Conservation (phyloP, 257 asterid species). For the Knoxia roxburghii region DNA sequence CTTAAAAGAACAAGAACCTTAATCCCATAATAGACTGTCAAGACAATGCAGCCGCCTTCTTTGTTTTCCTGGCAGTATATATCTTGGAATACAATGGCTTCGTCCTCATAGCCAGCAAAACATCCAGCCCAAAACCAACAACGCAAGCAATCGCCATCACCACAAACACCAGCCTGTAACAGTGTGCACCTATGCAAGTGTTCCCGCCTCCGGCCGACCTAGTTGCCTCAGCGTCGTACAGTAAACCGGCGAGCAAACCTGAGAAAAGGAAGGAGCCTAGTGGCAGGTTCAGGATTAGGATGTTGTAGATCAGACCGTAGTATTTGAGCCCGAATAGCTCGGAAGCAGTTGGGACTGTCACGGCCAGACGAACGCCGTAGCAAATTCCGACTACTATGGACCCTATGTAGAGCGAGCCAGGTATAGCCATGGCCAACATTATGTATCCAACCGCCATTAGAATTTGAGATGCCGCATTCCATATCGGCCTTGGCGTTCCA, state of each 20-base stretch:
- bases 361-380: slow-evolving; percentile 42
- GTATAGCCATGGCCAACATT: slow-evolving; percentile 35
- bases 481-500: slow-evolving; percentile 44
- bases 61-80: slow-evolving; percentile 28
- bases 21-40: too few relatives aligned
- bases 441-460: slow-evolving; percentile 40
- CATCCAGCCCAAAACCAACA: slow-evolving; percentile 37
- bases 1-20: not conserved
- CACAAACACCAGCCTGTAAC: slow-evolving; percentile 41
- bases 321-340: slow-evolving; percentile 46
- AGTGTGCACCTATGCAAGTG: slow-evolving; percentile 35
- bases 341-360: slow-evolving; percentile 42
- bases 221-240: slow-evolving; percentile 37
- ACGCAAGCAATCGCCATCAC: slow-evolving; percentile 40
- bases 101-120: slow-evolving; percentile 29
- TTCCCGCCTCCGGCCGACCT: slow-evolving; percentile 32
- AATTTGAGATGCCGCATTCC: slow-evolving; percentile 47
- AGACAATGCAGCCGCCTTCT: slow-evolving; percentile 15
- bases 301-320: slow-evolving; percentile 39
- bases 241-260: slow-evolving; percentile 38
- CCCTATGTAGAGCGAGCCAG: slow-evolving; percentile 44
- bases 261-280: slow-evolving; percentile 49
- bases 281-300: slow-evolving; percentile 40
- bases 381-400: slow-evolving; percentile 40
- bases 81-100: slow-evolving; percentile 28